phyloP scores from a whole-genome alignment of 73 alveolate species.

The Paraurostyla sp. region DNA sequence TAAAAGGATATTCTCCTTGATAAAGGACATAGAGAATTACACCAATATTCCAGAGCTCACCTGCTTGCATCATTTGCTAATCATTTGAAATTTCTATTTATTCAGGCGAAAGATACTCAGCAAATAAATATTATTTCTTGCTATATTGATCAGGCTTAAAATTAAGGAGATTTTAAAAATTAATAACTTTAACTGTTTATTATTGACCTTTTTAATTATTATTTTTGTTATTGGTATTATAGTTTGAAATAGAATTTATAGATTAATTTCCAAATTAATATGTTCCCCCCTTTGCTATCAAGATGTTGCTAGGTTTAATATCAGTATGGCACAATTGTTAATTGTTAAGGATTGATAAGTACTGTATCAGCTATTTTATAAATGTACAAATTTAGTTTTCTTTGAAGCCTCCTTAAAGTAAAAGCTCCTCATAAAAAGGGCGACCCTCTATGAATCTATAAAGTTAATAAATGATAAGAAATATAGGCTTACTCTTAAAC shows the following conservation, averaged over 20 bases:
- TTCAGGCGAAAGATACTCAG: constrained; percentile 60
- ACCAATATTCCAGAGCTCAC: constrained; percentile 58
- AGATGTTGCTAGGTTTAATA: constrained; percentile 43
- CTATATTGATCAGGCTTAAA: constrained; percentile 27
- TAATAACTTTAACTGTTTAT: background rate
- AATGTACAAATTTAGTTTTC: background rate
- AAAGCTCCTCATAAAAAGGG: constrained; percentile 35
- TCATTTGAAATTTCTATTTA: constrained; percentile 16
- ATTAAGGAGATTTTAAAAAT: background rate
- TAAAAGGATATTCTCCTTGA: constrained; percentile 43
- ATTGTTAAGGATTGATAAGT: constrained; percentile 25
- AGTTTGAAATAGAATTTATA: background rate
- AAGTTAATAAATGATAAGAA: background rate
- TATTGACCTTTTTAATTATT: too few relatives aligned
- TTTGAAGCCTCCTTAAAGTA: constrained; percentile 34
- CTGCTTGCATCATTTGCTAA: constrained; percentile 27
- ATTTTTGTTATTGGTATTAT: background rate
- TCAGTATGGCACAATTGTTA: constrained; percentile 29
- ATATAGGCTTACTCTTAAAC: constrained; percentile 30
- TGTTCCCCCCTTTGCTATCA: constrained; percentile 30
- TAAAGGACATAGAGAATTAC: constrained; percentile 49
- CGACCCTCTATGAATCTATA: constrained; percentile 58
- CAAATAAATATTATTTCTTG: constrained; percentile 9
- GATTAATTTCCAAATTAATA: background rate
- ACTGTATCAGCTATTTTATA: constrained; percentile 33